Base-by-base conservation (phyloP, 768 basidiomycete genomes). In the Hygrophorus pudorinus region DNA sequence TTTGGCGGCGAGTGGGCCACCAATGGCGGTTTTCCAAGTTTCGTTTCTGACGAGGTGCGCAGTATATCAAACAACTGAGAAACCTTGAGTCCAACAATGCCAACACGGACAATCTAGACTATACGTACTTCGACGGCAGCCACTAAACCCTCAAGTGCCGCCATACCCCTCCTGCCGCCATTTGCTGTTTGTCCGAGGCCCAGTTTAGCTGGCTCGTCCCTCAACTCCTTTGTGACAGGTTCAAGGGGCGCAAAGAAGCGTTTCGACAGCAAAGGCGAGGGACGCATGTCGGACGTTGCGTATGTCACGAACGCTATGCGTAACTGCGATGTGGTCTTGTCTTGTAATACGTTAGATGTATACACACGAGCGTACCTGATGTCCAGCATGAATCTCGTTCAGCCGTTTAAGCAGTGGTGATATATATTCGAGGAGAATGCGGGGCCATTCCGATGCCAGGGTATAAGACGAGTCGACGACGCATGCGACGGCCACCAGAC, bases 81-180 rank as follows among this genome's bases (percentile, higher is more conserved):
- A 20, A 5, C 10, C 7, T 36, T 34, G 47, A 20, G 29, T 5
- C 16, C 34, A 29, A 36, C 30, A 20, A 43, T 17, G 14, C 14
- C 31, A 3, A 14, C 33, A 32, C 3, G 21, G 28, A 28, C 12
- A 28, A 28, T 33, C 16, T 29, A 6, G 10, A n/a, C n/a, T n/a
- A 16, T 34, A 53, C 64, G 43, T 42, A 84, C 83, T 69, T 86
- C 83, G 17, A 85, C 59, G 27, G 76, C 78, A 13, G 82, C 78
- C 11, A 81, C 78, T 10, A 84, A 57, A 6, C 79, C 85, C 46
- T 87, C 85, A 5, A 87, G 61, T 3, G 79, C 78, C 20, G 81
- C 79, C 72, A 84, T 71, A 1, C 82, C 82, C 45, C 54, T 58
- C 21, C 57, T 57, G 1, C 68, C 69, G 5, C 72, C 72, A 6